Base-by-base conservation (phyloP, 441 rosid species). In the Croton laevigatus region DNA sequence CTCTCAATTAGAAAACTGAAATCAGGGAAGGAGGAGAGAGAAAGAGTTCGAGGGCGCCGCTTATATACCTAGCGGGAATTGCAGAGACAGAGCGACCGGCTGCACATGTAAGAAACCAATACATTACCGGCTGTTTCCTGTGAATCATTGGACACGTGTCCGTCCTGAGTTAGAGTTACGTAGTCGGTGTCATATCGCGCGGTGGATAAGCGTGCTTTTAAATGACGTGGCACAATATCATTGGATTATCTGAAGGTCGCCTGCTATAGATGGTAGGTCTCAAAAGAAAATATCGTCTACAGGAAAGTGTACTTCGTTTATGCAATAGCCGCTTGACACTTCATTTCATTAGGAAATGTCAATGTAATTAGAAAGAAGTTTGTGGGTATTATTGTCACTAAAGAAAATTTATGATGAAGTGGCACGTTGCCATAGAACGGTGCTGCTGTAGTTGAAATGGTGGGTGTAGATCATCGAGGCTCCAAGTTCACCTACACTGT, bases 51-150 rank as follows among this genome's bases (percentile, higher is more conserved):
- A 74, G 23, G 70, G 32, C 70, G 77, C 71, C 67, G 72, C 20
- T 73, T 84, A 74, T 86, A 86, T 85, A 81, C 70, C 83, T 75
- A 84, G 87, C 82, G 90, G 88, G 82, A 81, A 78, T 80, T 71
- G 83, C 60, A 75, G 81, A 45, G 74, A 59, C 20, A 70, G 76
- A 69, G 72, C 73, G 34, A 88, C 92, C 81, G 89, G 88, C 82
- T 76, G 82, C 81, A 71, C 65, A 58, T 40, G 83, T 74, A 44
- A 59, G 19, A 19, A 44, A 49, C 70, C 53, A 46, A 4, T 32
- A 16, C 20, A 27, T 38, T 51, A 81, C 80, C 68, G 83, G 75
- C 76, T 70, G 23, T 62, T 22, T 32, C 65, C 19, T 70, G 81
- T 72, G 3, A 3, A 5, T 0, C 0, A 0, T 27, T 1, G 34